Evolutionary conservation across 2,329 filamentous ascomycete species (phyloP).

Genomic region (Penicillium oxalicum): DNA sequence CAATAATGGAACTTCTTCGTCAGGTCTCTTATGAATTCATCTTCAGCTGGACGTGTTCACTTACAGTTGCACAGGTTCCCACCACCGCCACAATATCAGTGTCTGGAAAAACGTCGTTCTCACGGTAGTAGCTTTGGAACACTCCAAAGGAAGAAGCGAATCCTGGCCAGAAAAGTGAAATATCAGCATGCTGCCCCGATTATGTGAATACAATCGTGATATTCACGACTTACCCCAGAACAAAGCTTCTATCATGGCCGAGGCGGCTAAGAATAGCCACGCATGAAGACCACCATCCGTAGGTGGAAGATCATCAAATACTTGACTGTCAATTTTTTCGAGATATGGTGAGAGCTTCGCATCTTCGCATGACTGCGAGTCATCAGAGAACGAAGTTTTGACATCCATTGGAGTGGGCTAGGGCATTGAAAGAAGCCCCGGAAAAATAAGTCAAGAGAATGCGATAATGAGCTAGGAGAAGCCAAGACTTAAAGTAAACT

Average conservation of each 20-base stretch:
- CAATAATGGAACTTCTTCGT: not conserved
- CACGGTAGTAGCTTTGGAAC: slow-evolving; percentile 32
- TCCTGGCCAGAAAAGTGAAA: slow-evolving; percentile 6
- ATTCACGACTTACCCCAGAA: slow-evolving; percentile 44
- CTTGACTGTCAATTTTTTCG: not conserved
- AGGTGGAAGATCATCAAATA: slow-evolving; percentile 20
- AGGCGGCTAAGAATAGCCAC: slow-evolving; percentile 46
- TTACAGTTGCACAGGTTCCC: slow-evolving; percentile 28
- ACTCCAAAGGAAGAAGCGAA: slow-evolving; percentile 25
- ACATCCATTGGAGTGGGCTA: slow-evolving; percentile 2
- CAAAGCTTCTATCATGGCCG: slow-evolving; percentile 48
- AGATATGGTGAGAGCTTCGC: slow-evolving; percentile 6
- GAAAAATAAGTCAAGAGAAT: not conserved
- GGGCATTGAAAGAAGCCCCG: not conserved
- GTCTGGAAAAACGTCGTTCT: slow-evolving; percentile 20
- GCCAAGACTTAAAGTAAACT: slow-evolving; percentile 12
- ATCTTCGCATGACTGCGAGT: slow-evolving; percentile 3
- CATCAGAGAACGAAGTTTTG: not conserved
- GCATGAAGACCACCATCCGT: slow-evolving; percentile 37
- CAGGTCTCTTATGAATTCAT: not conserved
- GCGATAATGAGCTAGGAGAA: slow-evolving; percentile 8
- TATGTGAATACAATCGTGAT: not conserved
- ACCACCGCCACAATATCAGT: slow-evolving; percentile 26
- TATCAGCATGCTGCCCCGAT: not conserved
- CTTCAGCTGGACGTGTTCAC: not conserved